A percentile compares a stretch with the other conserved stretches of the same genome.
These are phyloP conservation scores for Aschersonia sp. DNA, from an alignment of 2,329 filamentous ascomycete species.

Conservation along the genomic window DNA sequence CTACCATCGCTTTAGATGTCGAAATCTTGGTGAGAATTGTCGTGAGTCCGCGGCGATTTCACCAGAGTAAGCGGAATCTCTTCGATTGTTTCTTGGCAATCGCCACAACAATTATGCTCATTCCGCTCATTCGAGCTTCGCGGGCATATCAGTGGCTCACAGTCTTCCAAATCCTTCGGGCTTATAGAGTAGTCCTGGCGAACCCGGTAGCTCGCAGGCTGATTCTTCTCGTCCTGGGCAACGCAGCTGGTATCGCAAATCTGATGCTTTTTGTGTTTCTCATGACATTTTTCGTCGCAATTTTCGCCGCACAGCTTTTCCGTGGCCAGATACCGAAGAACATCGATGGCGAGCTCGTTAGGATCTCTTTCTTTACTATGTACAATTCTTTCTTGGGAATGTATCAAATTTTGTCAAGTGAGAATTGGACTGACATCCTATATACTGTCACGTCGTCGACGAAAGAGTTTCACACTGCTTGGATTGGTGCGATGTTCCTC, in stretches of 20 bases:
- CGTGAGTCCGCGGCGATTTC: constrained; percentile 70
- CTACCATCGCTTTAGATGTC: constrained; percentile 63
- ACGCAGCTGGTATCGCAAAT: constrained; percentile 82
- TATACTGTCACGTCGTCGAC: constrained; percentile 68
- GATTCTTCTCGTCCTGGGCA: constrained; percentile 78
- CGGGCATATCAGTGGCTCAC: constrained; percentile 79
- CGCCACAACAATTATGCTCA: constrained; percentile 69
- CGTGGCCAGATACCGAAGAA: constrained; percentile 65
- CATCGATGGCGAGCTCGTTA: constrained; percentile 43
- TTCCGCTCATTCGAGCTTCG: constrained; percentile 64
- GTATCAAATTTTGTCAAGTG: constrained; percentile 92
- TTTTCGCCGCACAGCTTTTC: constrained; percentile 87
- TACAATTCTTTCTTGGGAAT: constrained; percentile 95
- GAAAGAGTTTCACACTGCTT: constrained; percentile 53
- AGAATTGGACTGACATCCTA: constrained; percentile 84
- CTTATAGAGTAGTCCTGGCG: constrained; percentile 82
- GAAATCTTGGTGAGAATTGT: constrained; percentile 73
- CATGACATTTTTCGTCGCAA: constrained; percentile 83
- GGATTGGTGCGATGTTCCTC: constrained; percentile 84
- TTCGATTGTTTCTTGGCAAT: constrained; percentile 70
- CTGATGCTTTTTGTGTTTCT: constrained; percentile 93
- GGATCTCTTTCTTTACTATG: constrained; percentile 73
- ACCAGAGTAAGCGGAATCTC: constrained; percentile 57
- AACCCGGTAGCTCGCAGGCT: constrained; percentile 77
- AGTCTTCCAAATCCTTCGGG: constrained; percentile 81